Percentiles rank a stretch among this genome's conserved stretches.
Conservation (phyloP, 2,329 filamentous ascomycete genomes). For the Diaporthe velutina region DNA sequence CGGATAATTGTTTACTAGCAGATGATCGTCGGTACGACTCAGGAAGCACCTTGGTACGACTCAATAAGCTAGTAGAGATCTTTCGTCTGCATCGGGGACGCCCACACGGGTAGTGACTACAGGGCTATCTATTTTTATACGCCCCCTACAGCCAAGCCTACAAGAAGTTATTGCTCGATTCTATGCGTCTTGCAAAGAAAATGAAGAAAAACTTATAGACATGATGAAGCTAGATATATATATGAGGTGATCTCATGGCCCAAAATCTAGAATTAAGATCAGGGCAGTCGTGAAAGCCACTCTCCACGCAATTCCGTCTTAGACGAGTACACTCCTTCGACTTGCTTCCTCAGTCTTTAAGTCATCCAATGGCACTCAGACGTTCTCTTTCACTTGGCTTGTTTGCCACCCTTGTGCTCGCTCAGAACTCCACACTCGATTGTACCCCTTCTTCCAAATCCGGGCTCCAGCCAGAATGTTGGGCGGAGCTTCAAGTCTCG, state of each 20-base stretch:
- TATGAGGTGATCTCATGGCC: neutral
- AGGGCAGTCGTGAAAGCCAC: neutral
- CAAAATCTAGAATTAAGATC: neutral
- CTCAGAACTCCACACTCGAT: neutral
- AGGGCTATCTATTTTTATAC: neutral
- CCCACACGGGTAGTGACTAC: neutral
- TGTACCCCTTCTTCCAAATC: conserved; percentile 17
- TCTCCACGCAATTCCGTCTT: neutral
- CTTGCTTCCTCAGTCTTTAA: neutral
- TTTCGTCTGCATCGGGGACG: neutral
- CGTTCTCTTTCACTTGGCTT: neutral
- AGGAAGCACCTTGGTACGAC: neutral
- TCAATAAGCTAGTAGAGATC: conserved; percentile 6
- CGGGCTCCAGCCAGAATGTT: conserved; percentile 44
- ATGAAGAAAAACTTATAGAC: too few species aligned
- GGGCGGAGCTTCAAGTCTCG: conserved; percentile 42
- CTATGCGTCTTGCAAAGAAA: too few species aligned
- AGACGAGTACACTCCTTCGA: neutral
- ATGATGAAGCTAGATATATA: neutral
- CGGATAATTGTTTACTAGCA: neutral
- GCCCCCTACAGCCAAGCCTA: neutral
- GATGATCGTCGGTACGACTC: neutral
- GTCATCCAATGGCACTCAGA: neutral
- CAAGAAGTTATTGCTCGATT: neutral
- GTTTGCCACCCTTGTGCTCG: conserved; percentile 1